Percentiles rank a stretch among this genome's conserved stretches.
These are phyloP conservation scores for Pseudodiploospora longispora DNA, from an alignment of 2,329 filamentous ascomycete species.

Conservation along the genomic window DNA sequence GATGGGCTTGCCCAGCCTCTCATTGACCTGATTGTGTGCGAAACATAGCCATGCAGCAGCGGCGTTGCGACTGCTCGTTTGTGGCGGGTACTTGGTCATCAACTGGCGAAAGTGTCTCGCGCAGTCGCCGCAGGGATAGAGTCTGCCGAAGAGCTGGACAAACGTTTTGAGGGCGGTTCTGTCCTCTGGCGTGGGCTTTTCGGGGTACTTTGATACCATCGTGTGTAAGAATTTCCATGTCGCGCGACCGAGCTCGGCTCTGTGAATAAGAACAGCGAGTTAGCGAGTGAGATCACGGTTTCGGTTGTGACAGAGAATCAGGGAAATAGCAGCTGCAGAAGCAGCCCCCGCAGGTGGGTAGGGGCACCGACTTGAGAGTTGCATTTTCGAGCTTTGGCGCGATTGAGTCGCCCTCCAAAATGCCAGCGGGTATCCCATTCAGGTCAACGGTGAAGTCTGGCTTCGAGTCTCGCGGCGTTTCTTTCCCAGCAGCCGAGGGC, in stretches of 20 bases:
- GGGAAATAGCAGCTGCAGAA: too few species aligned
- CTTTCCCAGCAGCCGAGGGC: slow-evolving; percentile 15
- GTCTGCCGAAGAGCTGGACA: slow-evolving; percentile 57
- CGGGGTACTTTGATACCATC: slow-evolving; percentile 62
- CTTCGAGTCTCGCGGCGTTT: slow-evolving; percentile 14
- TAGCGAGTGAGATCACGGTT: slow-evolving; percentile 2
- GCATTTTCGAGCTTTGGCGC: slow-evolving; percentile 77
- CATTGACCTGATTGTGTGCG: slow-evolving; percentile 61
- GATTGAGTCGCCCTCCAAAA: slow-evolving; percentile 62
- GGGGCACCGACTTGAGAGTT: slow-evolving; percentile 57
- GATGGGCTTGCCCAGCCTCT: slow-evolving; percentile 49
- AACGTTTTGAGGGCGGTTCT: slow-evolving; percentile 55
- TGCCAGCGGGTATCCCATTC: slow-evolving; percentile 32
- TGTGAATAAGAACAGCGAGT: slow-evolving; percentile 17
- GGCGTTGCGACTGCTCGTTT: slow-evolving; percentile 54
- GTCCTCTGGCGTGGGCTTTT: slow-evolving; percentile 55
- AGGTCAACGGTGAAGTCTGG: slow-evolving; percentile 31
- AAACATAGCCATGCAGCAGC: slow-evolving; percentile 62
- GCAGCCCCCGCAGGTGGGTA: too few species aligned
- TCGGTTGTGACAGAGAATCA: too few species aligned
- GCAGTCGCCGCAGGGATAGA: slow-evolving; percentile 65
- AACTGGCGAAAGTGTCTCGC: slow-evolving; percentile 58
- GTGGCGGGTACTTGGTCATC: slow-evolving; percentile 54
- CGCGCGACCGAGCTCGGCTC: slow-evolving; percentile 57
- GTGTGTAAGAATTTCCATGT: slow-evolving; percentile 66